Conservation (phyloP, 1,284 basidiomycete species). For the Apiotrichum veenhuisii region DNA sequence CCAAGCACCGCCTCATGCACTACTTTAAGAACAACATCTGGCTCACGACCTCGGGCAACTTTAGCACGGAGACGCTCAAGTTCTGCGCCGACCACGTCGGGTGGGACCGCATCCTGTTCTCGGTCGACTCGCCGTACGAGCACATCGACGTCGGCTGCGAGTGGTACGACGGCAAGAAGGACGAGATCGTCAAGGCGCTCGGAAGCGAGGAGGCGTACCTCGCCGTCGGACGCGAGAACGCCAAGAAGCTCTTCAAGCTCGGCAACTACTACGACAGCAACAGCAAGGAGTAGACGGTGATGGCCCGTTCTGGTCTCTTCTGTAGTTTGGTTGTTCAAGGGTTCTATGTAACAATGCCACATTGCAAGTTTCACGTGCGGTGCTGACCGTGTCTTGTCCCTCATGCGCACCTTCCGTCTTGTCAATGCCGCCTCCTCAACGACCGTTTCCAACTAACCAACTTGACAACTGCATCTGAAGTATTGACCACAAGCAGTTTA, state of each 20-base stretch:
- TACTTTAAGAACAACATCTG: conserved; percentile 25
- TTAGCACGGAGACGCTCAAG: conserved; percentile 22
- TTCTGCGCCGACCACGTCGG: conserved; percentile 35
- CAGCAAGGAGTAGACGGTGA: conserved; percentile 4
- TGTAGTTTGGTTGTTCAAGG: not conserved
- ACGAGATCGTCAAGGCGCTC: conserved; percentile 15
- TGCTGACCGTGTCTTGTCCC: too few species aligned
- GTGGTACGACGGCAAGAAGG: conserved; percentile 31
- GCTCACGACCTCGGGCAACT: conserved; percentile 23
- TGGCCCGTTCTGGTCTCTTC: not conserved
- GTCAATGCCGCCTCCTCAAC: too few species aligned
- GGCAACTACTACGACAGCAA: conserved; percentile 19
- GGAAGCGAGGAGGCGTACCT: conserved; percentile 18
- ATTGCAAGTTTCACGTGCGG: too few species aligned
- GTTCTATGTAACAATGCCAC: too few species aligned
- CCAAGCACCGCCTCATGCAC: conserved; percentile 26
- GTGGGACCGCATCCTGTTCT: conserved; percentile 43
- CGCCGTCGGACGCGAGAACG: conserved; percentile 22
- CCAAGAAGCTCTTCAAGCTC: conserved; percentile 25
- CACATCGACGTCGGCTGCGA: conserved; percentile 39
- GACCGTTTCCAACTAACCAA: too few species aligned
- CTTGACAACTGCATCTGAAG: too few species aligned
- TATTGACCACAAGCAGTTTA: too few species aligned
- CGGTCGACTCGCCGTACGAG: conserved; percentile 46
- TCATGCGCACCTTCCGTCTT: too few species aligned